phyloP scores from a whole-genome alignment of 495 filamentous ascomycete genomes.

The Aspergillus diversus region DNA sequence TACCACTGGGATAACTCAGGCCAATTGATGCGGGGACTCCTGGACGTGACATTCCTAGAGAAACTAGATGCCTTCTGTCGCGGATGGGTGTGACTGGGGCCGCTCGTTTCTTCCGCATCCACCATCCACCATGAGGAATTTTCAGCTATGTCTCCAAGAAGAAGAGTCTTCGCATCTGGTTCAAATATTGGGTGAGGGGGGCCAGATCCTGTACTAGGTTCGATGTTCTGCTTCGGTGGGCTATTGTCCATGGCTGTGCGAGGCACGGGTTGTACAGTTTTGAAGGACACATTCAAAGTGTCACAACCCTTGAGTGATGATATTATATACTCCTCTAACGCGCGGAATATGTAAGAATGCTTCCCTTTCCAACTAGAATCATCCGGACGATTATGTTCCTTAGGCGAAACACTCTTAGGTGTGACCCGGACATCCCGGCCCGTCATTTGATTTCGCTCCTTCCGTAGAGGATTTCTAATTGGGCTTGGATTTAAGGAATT shows the following conservation, averaged over 20 bases:
- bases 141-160: constrained; percentile 79
- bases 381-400: constrained; percentile 23
- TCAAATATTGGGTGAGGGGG: constrained; percentile 45
- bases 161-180: constrained; percentile 75
- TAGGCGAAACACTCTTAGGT: constrained; percentile 25
- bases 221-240: constrained; percentile 34
- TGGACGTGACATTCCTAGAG: constrained; percentile 55
- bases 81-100: constrained; percentile 26
- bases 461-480: constrained; percentile 22
- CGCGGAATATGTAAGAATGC: constrained; percentile 59
- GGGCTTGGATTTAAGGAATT: constrained; percentile 18
- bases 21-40: constrained; percentile 80
- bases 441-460: constrained; percentile 30
- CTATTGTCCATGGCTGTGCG: constrained; percentile 33
- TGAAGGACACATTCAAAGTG: constrained; percentile 75
- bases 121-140: constrained; percentile 87
- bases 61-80: constrained; percentile 32
- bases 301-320: constrained; percentile 68
- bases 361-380: constrained; percentile 27
- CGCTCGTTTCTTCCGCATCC: constrained; percentile 39
- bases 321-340: constrained; percentile 76
- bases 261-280: constrained; percentile 30
- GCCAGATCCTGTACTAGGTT: constrained; percentile 23
- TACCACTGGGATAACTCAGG: constrained; percentile 74
- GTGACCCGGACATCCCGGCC: constrained; percentile 33